phyloP scores from a whole-genome alignment of 1,284 basidiomycete genomes.

The Abortiporus biennis region DNA sequence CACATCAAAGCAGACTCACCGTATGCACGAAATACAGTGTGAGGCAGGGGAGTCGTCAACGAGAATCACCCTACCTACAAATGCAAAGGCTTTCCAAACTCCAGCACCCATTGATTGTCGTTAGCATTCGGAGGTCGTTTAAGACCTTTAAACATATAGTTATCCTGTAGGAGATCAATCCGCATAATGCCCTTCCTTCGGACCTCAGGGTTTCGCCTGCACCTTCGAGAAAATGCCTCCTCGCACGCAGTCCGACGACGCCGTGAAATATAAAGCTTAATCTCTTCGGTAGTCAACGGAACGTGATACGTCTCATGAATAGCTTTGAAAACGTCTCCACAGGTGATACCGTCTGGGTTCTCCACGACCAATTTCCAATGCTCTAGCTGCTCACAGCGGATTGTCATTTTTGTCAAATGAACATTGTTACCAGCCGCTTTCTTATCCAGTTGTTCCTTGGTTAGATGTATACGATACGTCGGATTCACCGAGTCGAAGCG shows the following conservation, averaged over 20 bases:
- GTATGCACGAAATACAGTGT: too few species aligned
- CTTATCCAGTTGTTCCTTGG: slow-evolving; percentile 26
- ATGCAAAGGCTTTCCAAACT: background rate
- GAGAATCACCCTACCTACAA: too few species aligned
- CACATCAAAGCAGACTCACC: too few species aligned
- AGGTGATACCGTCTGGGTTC: slow-evolving; percentile 27
- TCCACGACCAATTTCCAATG: slow-evolving; percentile 29
- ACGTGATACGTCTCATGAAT: slow-evolving; percentile 42
- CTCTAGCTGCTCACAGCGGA: slow-evolving; percentile 23
- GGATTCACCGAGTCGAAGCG: slow-evolving; percentile 19
- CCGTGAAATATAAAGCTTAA: slow-evolving; percentile 21
- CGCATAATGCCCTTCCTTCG: slow-evolving; percentile 37
- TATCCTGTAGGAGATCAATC: slow-evolving; percentile 43
- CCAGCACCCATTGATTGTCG: background rate
- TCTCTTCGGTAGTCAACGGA: slow-evolving; percentile 36
- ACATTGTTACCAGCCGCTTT: slow-evolving; percentile 19
- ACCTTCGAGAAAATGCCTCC: slow-evolving; percentile 38
- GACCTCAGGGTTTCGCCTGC: slow-evolving; percentile 27
- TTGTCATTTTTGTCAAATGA: slow-evolving; percentile 28
- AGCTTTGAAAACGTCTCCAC: slow-evolving; percentile 47
- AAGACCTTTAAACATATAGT: slow-evolving; percentile 37
- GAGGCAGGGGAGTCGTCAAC: too few species aligned
- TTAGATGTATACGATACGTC: slow-evolving; percentile 11
- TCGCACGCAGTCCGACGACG: slow-evolving; percentile 21
- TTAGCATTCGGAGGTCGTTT: background rate